Evolutionary conservation across 2,329 filamentous ascomycete species (phyloP).

Genomic region (Nakataea oryzae): DNA sequence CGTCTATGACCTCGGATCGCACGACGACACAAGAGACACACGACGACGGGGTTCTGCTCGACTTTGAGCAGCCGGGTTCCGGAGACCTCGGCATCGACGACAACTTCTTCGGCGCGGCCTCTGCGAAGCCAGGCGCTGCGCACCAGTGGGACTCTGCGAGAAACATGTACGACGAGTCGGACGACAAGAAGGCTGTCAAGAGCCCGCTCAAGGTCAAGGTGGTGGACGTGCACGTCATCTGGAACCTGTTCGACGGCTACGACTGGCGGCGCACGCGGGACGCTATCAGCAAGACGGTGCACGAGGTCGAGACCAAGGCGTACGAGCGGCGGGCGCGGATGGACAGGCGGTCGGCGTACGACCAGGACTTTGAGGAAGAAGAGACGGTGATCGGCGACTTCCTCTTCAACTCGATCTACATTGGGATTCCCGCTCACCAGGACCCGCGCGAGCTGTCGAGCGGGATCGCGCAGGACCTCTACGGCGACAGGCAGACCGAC

Average conservation of each 20-base stretch:
- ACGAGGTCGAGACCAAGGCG: constrained; percentile 75
- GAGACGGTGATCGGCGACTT: constrained; percentile 88
- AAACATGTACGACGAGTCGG: constrained; percentile 62
- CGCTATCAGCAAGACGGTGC: constrained; percentile 76
- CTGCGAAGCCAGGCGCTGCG: constrained; percentile 53
- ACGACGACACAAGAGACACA: constrained; percentile 30
- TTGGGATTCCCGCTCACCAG: constrained; percentile 76
- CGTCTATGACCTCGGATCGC: constrained; percentile 25
- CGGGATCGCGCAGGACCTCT: constrained; percentile 80
- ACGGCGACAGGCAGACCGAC: constrained; percentile 69
- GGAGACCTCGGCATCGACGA: constrained; percentile 64
- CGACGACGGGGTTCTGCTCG: constrained; percentile 30
- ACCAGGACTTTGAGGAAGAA: constrained; percentile 63
- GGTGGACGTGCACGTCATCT: constrained; percentile 85
- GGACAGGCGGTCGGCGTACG: constrained; percentile 42
- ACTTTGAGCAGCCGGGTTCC: constrained; percentile 33
- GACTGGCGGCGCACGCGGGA: constrained; percentile 88
- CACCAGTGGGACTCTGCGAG: constrained; percentile 72
- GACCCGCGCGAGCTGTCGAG: constrained; percentile 73
- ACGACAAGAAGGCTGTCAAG: constrained; percentile 35
- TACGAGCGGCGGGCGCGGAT: constrained; percentile 58
- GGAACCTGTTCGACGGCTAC: constrained; percentile 96
- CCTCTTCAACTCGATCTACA: constrained; percentile 97
- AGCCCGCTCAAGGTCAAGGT: constrained; percentile 71
- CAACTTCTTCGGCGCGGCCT: constrained; percentile 61